Base-by-base conservation (phyloP, 495 filamentous ascomycete species). In the Filosporella fistucella region DNA sequence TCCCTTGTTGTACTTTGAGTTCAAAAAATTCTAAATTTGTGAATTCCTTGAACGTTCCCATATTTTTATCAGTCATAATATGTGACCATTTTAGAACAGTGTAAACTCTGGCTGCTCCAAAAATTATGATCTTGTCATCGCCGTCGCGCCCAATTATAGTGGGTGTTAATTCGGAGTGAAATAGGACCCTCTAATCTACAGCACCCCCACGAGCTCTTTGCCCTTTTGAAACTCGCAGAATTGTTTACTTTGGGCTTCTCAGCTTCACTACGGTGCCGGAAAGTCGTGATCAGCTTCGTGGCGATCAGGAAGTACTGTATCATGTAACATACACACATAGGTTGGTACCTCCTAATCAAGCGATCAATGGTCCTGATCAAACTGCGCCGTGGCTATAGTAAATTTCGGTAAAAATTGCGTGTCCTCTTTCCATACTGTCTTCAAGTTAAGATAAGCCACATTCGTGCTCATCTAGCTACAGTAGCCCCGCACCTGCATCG, bases 121-220 rank as follows among this genome's bases (percentile, higher is more conserved):
- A 56, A 56, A 48, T 51, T 61, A 53, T 45, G 34, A 50, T 57
- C 44, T 29, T 51, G 45, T 59, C 49, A 36, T 59, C 56, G 45
- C 56, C 45, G 23, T 39, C 48, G 33, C 39, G 13, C 51, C 42
- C 39, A 35, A 28, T 53, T 53, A 26, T 41, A 43, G 56, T 46
- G 56, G 52, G 52, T 41, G 35, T 52, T 40, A 16, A 50, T 59
- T 61, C 47, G 45, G 46, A 25, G 39, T 49, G 35, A 48, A 52
- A 42, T 36, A 53, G 42, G 46, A 25, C 30, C 37, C 33, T 26
- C 47, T 12, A 45, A 42, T 25, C n/a, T 23, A 49, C 16, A 42
- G 18, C 22, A 42, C 39, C 39, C 6, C 39, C 14, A 42, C 39
- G 21, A 42, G 21, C 39, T 42, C 39, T 42, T 42, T 21, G 39